Percentiles rank a stretch among this genome's conserved stretches.
Evolutionary conservation across 768 basidiomycete genomes (phyloP).

Genomic region (Cubamyces lactineus): DNA sequence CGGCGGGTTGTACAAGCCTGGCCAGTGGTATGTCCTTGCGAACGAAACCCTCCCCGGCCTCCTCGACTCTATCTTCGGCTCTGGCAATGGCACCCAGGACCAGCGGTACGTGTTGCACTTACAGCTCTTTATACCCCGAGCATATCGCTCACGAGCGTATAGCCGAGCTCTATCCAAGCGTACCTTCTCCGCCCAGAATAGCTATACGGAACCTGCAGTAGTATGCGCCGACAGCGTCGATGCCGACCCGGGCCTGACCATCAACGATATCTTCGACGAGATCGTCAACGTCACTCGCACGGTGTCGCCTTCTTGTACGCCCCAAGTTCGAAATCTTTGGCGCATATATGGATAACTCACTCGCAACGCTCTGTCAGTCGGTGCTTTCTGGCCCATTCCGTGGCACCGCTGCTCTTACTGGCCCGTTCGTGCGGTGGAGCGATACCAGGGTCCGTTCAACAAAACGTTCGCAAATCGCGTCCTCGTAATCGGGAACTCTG

Average conservation of each 20-base stretch:
- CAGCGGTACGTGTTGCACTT: neutral
- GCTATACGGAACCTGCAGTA: constrained; percentile 18
- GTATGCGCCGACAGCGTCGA: constrained; percentile 21
- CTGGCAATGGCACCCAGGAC: neutral
- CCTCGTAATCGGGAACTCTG: constrained; percentile 27
- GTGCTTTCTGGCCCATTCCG: constrained; percentile 15
- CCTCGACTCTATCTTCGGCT: neutral
- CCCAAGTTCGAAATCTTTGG: neutral
- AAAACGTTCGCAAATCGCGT: constrained; percentile 24
- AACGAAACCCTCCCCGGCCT: neutral
- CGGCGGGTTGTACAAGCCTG: constrained; percentile 6
- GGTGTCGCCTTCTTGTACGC: constrained; percentile 17
- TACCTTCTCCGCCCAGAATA: constrained; percentile 3
- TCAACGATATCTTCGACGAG: constrained; percentile 17
- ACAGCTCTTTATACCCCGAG: neutral
- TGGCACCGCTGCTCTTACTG: constrained; percentile 19
- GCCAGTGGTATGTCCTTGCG: constrained; percentile 2
- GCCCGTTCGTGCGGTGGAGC: constrained; percentile 26
- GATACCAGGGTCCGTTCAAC: constrained; percentile 31
- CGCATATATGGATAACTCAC: too few species aligned
- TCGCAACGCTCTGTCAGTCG: constrained; percentile 1
- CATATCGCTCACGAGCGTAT: neutral
- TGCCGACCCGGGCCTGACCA: constrained; percentile 10
- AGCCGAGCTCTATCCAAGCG: neutral
- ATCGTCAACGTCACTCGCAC: constrained; percentile 13